These are phyloP conservation scores for Torrubiella hemipterigena DNA, from an alignment of 2,329 filamentous ascomycete genomes.

Conservation along the genomic window DNA sequence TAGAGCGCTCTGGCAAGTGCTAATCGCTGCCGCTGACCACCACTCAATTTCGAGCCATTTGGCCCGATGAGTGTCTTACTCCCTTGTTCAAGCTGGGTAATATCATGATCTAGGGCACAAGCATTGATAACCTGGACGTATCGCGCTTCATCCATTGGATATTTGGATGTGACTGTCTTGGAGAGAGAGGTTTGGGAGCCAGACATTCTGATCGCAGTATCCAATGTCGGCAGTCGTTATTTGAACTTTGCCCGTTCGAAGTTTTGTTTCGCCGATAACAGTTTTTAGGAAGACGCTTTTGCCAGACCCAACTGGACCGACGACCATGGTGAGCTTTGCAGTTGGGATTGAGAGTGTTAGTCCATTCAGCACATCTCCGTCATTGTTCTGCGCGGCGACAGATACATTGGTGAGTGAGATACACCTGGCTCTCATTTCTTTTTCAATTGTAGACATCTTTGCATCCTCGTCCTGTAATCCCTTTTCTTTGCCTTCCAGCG, in stretches of 20 bases:
- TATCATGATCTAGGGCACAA: not conserved
- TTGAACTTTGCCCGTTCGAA: not conserved
- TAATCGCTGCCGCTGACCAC: not conserved
- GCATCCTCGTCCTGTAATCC: no score
- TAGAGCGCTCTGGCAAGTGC: no score
- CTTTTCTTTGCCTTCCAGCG: no score
- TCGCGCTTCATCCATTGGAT: not conserved
- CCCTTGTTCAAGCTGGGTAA: not conserved
- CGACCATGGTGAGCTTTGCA: not conserved
- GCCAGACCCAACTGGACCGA: not conserved
- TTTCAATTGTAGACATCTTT: no score
- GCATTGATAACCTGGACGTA: not conserved
- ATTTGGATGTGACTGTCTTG: not conserved
- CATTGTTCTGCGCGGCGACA: no score
- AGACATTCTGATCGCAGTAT: not conserved
- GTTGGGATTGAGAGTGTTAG: not conserved
- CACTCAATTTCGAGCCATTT: not conserved
- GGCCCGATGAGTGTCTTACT: not conserved
- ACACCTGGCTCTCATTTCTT: no score
- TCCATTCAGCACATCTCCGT: not conserved
- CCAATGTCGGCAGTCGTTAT: not conserved
- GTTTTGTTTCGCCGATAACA: not conserved
- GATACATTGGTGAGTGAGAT: no score
- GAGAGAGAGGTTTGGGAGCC: not conserved
- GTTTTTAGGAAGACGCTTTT: not conserved